A percentile compares a stretch with the other conserved stretches of the same genome.
Evolutionary conservation across 148 eudicot genomes (phyloP).

Genomic region (Camellia granthamiana): DNA sequence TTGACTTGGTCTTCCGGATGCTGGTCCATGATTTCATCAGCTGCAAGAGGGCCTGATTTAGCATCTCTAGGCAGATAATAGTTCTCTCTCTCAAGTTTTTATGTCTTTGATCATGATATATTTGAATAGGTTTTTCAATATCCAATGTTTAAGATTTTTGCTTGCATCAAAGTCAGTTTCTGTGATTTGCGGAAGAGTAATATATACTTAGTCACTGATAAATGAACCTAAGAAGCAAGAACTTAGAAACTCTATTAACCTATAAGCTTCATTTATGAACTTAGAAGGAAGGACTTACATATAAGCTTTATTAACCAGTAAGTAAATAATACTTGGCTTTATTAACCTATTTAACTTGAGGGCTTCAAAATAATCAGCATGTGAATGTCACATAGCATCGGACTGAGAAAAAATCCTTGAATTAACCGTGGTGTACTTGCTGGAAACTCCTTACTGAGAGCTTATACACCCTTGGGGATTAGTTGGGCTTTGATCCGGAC

Average conservation of each 20-base stretch:
- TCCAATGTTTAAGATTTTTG: not conserved
- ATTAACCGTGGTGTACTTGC: no score
- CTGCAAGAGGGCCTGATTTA: conserved; percentile 26
- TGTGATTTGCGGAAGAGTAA: not conserved
- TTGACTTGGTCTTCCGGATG: conserved; percentile 39
- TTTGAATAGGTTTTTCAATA: not conserved
- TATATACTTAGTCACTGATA: not conserved
- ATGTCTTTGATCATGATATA: not conserved
- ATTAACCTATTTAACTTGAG: not conserved
- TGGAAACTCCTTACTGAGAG: no score
- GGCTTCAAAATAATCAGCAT: not conserved
- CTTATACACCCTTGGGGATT: no score
- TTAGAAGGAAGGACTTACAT: not conserved
- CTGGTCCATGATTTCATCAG: conserved; percentile 39
- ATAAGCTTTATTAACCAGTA: not conserved
- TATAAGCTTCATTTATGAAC: not conserved
- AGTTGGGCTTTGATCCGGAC: no score
- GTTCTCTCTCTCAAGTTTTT: not conserved
- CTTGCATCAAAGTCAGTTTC: not conserved
- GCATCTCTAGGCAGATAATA: not conserved
- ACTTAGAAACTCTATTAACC: not conserved
- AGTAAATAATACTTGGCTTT: not conserved
- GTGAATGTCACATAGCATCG: not conserved
- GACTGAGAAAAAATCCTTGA: no score
- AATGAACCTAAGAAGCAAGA: not conserved